Conservation (phyloP, 2,329 filamentous ascomycete species). For the Cytospora chrysosperma region DNA sequence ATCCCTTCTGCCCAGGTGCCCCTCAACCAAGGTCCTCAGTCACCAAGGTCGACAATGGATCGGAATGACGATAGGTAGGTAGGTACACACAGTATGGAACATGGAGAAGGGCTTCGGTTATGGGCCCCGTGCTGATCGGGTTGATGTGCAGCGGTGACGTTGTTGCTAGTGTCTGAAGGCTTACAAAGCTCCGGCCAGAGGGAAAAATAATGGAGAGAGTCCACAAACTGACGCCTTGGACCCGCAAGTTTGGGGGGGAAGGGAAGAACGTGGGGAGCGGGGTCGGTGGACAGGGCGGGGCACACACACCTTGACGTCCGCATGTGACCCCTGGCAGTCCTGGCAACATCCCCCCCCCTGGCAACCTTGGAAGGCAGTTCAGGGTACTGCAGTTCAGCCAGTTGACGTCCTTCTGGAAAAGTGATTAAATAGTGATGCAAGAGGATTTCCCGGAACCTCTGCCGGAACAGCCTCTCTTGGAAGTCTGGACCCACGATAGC, state of each 20-base stretch:
- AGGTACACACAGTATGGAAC: too few relatives aligned
- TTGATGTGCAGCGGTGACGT: slow-evolving; percentile 15
- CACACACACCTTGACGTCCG: not conserved
- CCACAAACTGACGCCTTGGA: not conserved
- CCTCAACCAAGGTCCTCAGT: too few relatives aligned
- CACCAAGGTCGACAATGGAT: not conserved
- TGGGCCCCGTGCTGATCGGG: slow-evolving; percentile 3
- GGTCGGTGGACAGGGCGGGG: not conserved
- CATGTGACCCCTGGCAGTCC: not conserved
- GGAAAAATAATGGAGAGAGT: not conserved
- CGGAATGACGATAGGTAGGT: too few relatives aligned
- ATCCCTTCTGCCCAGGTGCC: too few relatives aligned
- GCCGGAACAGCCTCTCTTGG: too few relatives aligned
- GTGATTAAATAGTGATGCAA: slow-evolving; percentile 11
- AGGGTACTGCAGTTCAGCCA: too few relatives aligned
- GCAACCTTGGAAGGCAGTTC: too few relatives aligned
- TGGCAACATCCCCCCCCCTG: too few relatives aligned
- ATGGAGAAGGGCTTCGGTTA: not conserved
- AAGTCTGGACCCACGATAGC: not conserved
- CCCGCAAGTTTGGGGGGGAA: not conserved
- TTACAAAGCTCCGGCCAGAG: slow-evolving; percentile 7
- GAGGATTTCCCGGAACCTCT: slow-evolving; percentile 16
- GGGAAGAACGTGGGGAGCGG: not conserved
- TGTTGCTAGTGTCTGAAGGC: not conserved
- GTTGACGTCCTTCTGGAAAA: not conserved